These are phyloP conservation scores for Agaricales sp. DNA, from an alignment of 1,284 basidiomycete genomes.

Conservation along the genomic window DNA sequence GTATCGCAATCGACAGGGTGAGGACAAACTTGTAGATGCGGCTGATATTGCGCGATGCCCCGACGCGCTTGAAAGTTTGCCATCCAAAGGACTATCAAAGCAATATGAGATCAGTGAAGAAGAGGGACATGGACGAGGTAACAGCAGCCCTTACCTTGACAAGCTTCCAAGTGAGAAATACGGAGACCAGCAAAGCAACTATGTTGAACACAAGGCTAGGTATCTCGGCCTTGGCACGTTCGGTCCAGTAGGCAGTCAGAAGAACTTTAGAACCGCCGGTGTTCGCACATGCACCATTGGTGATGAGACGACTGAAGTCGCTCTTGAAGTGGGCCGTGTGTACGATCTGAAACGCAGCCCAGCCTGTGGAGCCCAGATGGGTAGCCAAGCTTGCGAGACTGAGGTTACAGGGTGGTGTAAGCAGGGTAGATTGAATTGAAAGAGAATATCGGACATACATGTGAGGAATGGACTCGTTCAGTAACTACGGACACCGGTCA, in stretches of 20 bases:
- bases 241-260: slow-evolving; percentile 50
- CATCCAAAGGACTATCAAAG: slow-evolving; percentile 55
- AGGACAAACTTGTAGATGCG: slow-evolving; percentile 65
- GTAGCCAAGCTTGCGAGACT: background rate
- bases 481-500: slow-evolving; percentile 29
- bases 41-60: slow-evolving; percentile 65
- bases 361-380: slow-evolving; percentile 36
- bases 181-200: slow-evolving; percentile 48
- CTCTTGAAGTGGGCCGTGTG: slow-evolving; percentile 46
- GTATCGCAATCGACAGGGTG: slow-evolving; percentile 59
- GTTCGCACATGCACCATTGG: slow-evolving; percentile 49
- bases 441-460: slow-evolving; percentile 25
- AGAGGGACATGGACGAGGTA: background rate
- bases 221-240: slow-evolving; percentile 47
- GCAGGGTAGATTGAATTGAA: background rate
- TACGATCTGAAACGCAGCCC: slow-evolving; percentile 56
- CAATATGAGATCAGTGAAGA: background rate
- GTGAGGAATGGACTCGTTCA: slow-evolving; percentile 77
- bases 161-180: slow-evolving; percentile 61
- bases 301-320: slow-evolving; percentile 46
- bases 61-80: slow-evolving; percentile 79
- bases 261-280: slow-evolving; percentile 31
- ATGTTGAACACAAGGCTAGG: slow-evolving; percentile 54
- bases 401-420: background rate
- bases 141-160: slow-evolving; percentile 56